A percentile compares a stretch with the other conserved stretches of the same genome.
Evolutionary conservation across 73 alveolate genomes (phyloP).

Genomic region (Symbiodinium natans): DNA sequence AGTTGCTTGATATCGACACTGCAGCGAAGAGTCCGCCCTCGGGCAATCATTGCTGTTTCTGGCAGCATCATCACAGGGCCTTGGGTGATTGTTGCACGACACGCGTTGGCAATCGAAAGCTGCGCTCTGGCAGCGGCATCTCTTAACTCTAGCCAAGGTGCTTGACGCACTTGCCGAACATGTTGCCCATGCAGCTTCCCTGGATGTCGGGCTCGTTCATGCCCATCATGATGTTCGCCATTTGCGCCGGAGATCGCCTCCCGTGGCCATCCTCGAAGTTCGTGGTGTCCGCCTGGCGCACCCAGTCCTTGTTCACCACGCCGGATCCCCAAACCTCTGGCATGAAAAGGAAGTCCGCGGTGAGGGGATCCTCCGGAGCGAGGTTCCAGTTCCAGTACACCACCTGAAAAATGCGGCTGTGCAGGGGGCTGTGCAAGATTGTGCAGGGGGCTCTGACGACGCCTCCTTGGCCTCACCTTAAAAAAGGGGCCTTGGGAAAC

Average conservation of each 20-base stretch:
- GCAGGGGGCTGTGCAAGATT: too few relatives aligned
- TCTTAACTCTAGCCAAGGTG: not conserved
- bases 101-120: too few relatives aligned
- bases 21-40: not conserved
- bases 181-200: conserved; percentile 94
- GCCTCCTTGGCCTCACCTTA: too few relatives aligned
- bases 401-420: not conserved
- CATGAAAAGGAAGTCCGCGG: conserved; percentile 51
- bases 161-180: conserved; percentile 81
- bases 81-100: too few relatives aligned
- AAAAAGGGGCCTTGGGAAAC: too few relatives aligned
- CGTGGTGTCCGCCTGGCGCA: conserved; percentile 49
- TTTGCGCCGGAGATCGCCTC: conserved; percentile 40
- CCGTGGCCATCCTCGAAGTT: conserved; percentile 19
- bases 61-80: conserved; percentile 59
- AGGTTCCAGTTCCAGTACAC: conserved; percentile 75
- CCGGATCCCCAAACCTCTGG: conserved; percentile 73
- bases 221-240: conserved; percentile 67
- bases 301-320: conserved; percentile 50
- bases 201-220: conserved; percentile 91
- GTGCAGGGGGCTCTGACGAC: not conserved
- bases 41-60: conserved; percentile 45
- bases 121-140: too few relatives aligned
- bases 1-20: too few relatives aligned
- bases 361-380: conserved; percentile 77